Percentiles rank a stretch among this genome's conserved stretches.
Evolutionary conservation across 805 yeast genomes (phyloP).

Genomic region (Yarrowia porcina): DNA sequence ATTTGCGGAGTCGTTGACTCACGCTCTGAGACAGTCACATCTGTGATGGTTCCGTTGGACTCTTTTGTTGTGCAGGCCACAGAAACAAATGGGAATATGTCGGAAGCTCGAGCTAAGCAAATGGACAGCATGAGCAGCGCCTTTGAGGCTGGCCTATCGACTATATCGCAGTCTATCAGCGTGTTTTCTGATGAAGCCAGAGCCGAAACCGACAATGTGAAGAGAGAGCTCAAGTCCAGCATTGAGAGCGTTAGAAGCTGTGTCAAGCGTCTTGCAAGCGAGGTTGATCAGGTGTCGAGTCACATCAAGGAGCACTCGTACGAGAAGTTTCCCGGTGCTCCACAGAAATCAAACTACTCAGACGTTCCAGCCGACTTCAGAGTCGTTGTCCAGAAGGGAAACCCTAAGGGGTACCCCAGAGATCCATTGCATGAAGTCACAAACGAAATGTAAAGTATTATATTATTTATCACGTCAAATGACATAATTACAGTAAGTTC

Average conservation of each 20-base stretch:
- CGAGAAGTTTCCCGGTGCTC: background rate
- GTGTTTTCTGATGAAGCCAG: background rate
- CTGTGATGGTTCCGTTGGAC: constrained; percentile 6
- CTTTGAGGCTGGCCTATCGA: background rate
- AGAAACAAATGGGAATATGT: background rate
- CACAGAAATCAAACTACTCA: background rate
- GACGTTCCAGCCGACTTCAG: constrained; percentile 8
- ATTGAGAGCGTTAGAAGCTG: background rate
- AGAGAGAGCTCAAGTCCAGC: background rate
- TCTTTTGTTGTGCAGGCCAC: constrained; percentile 17
- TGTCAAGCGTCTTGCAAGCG: background rate
- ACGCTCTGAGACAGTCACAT: background rate
- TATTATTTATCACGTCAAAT: constrained; percentile 4
- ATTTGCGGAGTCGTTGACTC: background rate
- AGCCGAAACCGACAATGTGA: background rate
- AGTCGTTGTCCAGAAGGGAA: background rate
- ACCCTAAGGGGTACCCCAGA: background rate
- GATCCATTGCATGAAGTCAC: constrained; percentile 13
- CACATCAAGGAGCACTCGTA: background rate
- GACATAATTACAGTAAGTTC: too few relatives aligned
- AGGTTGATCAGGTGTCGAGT: background rate
- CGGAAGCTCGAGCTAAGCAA: background rate
- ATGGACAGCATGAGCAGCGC: constrained; percentile 1
- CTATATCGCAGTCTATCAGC: background rate
- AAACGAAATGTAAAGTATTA: constrained; percentile 2